Evolutionary conservation across 495 filamentous ascomycete genomes (phyloP).

Genomic region (Neurospora sp.): DNA sequence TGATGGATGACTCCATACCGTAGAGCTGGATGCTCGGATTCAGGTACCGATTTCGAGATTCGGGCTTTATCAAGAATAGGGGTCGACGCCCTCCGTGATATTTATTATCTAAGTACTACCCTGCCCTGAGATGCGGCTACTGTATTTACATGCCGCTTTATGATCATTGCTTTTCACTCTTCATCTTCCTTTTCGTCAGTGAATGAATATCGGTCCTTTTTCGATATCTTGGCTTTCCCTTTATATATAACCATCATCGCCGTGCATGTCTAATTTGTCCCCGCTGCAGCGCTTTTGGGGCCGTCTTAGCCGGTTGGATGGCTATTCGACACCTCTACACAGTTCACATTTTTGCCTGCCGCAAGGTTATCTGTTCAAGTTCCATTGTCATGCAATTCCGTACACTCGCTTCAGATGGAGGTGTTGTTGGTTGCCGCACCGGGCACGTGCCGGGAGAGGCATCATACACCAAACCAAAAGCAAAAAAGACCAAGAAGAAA

Average conservation of each 20-base stretch:
- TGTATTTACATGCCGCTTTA: too few relatives aligned
- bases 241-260: not conserved
- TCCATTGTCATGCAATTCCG: not conserved
- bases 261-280: not conserved
- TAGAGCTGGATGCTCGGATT: not conserved
- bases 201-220: not conserved
- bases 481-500: not conserved
- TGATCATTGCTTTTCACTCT: too few relatives aligned
- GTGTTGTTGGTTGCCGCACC: not conserved
- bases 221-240: not conserved
- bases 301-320: not conserved
- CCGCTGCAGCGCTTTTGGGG: not conserved
- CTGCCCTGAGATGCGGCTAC: not conserved
- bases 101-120: not conserved
- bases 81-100: not conserved
- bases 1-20: not conserved
- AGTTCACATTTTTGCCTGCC: not conserved
- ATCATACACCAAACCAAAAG: not conserved
- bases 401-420: not conserved
- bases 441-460: not conserved
- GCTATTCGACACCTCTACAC: not conserved
- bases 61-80: not conserved
- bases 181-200: too few relatives aligned
- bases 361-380: not conserved
- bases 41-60: not conserved